Percentiles rank a stretch among this genome's conserved stretches.
Conservation (phyloP, 1,284 basidiomycete genomes). For the Trametes pubescens region DNA sequence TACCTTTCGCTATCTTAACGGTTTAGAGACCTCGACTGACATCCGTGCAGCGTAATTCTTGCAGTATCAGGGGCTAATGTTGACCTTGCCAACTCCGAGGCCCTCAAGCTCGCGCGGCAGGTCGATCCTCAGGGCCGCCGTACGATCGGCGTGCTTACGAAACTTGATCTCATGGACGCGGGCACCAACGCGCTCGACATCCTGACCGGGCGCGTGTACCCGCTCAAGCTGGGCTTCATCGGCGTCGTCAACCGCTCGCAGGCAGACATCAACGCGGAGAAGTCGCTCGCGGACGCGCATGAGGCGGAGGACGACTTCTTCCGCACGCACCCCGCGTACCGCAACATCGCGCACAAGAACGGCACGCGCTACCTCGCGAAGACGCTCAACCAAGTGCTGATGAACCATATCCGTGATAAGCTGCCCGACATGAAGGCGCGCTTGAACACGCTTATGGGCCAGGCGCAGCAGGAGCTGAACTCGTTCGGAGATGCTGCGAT, state of each 20-base stretch:
- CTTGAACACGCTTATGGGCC: conserved; percentile 98
- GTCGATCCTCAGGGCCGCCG: conserved; percentile 96
- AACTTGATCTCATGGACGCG: conserved; percentile 98
- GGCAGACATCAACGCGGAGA: conserved; percentile 94
- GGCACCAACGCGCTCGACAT: conserved; percentile 98
- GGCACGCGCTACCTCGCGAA: conserved; percentile 96
- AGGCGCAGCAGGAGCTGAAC: conserved; percentile 98
- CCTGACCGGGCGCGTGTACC: conserved; percentile 95
- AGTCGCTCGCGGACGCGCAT: conserved; percentile 87
- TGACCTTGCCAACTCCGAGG: conserved; percentile 98
- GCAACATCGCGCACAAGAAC: conserved; percentile 97
- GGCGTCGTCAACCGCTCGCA: conserved; percentile 98
- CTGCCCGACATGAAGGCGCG: conserved; percentile 99
- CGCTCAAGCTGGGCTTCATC: conserved; percentile 97
- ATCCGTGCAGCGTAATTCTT: conserved; percentile 81
- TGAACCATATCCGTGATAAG: conserved; percentile 99
- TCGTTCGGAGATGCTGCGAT: conserved; percentile 95
- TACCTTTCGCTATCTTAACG: neutral
- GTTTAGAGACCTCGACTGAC: neutral
- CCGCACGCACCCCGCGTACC: conserved; percentile 87
- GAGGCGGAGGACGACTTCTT: conserved; percentile 95
- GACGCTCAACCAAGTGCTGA: conserved; percentile 93
- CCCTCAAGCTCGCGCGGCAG: conserved; percentile 93
- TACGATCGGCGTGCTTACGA: conserved; percentile 96
- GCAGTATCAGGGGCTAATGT: conserved; percentile 98